phyloP scores from a whole-genome alignment of 495 filamentous ascomycete species.

The Penicillium egyptiacum region DNA sequence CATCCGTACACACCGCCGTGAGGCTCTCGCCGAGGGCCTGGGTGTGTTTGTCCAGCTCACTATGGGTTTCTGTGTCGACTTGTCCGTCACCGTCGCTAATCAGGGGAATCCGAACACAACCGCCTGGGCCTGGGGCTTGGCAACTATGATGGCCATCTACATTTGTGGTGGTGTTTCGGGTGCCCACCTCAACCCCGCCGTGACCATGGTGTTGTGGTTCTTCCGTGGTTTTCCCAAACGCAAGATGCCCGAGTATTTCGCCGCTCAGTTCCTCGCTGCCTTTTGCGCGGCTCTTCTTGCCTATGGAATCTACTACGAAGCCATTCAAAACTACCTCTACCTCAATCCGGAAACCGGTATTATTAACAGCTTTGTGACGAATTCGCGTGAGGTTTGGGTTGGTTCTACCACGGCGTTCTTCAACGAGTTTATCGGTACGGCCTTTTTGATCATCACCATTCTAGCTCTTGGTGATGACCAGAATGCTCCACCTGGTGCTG shows the following conservation, averaged over 20 bases:
- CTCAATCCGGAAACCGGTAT: constrained; percentile 35
- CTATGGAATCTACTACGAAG: constrained; percentile 51
- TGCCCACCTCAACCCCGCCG: constrained; percentile 53
- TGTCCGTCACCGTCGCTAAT: constrained; percentile 47
- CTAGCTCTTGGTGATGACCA: constrained; percentile 56
- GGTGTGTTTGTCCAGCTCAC: constrained; percentile 46
- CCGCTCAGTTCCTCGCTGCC: constrained; percentile 49
- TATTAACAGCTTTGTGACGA: constrained; percentile 43
- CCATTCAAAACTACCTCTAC: constrained; percentile 41
- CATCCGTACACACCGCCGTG: constrained; percentile 50
- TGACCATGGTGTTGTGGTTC: constrained; percentile 50
- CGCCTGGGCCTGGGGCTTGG: constrained; percentile 56
- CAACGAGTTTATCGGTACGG: constrained; percentile 51
- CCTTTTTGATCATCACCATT: constrained; percentile 45
- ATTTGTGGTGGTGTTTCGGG: constrained; percentile 57
- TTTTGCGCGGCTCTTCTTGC: constrained; percentile 46
- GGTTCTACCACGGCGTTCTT: constrained; percentile 48
- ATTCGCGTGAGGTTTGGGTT: constrained; percentile 46
- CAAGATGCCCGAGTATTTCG: constrained; percentile 48
- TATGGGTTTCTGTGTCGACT: constrained; percentile 49
- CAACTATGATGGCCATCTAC: constrained; percentile 59
- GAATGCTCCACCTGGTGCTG: constrained; percentile 55
- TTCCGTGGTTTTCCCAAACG: constrained; percentile 53
- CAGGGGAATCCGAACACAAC: constrained; percentile 48
- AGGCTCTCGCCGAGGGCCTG: constrained; percentile 52